phyloP scores from a whole-genome alignment of 2,329 filamentous ascomycete genomes.

The Xylariaceae sp. region DNA sequence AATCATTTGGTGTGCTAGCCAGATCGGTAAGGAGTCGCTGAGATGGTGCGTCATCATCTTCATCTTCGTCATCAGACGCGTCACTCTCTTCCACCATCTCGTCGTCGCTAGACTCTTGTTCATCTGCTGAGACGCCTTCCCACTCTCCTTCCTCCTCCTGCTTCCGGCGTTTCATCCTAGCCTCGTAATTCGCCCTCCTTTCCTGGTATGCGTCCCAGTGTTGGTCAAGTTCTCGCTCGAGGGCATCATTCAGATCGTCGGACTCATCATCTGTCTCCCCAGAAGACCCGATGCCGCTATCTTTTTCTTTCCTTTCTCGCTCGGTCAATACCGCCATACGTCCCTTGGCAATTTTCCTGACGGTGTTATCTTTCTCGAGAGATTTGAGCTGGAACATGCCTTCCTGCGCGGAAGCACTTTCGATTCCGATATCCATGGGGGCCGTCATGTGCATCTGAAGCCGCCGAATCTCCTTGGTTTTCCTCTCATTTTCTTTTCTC shows the following conservation, averaged over 20 bases:
- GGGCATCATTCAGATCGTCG: conserved; percentile 74
- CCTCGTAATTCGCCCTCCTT: conserved; percentile 78
- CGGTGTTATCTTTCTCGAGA: conserved; percentile 69
- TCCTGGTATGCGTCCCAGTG: conserved; percentile 74
- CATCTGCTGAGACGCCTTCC: conserved; percentile 76
- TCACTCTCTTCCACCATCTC: conserved; percentile 55
- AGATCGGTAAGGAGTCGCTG: conserved; percentile 60
- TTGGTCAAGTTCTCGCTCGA: conserved; percentile 80
- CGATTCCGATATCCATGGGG: conserved; percentile 92
- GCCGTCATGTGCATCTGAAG: conserved; percentile 97
- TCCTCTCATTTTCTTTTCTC: conserved; percentile 85
- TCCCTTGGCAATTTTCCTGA: conserved; percentile 66
- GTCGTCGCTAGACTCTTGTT: conserved; percentile 56
- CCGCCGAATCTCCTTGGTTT: conserved; percentile 89
- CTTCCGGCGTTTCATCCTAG: conserved; percentile 82
- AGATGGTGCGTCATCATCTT: conserved; percentile 50
- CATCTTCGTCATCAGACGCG: conserved; percentile 55
- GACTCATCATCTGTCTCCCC: conserved; percentile 57
- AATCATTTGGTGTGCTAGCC: conserved; percentile 46
- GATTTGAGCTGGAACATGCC: conserved; percentile 82
- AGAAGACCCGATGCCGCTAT: conserved; percentile 54
- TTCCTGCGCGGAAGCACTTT: conserved; percentile 74
- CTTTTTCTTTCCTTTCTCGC: conserved; percentile 54
- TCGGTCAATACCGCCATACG: conserved; percentile 69
- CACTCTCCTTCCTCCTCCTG: conserved; percentile 84